Evolutionary conservation across 257 asterid species (phyloP).

Genomic region (Cynanchum wilfordii): DNA sequence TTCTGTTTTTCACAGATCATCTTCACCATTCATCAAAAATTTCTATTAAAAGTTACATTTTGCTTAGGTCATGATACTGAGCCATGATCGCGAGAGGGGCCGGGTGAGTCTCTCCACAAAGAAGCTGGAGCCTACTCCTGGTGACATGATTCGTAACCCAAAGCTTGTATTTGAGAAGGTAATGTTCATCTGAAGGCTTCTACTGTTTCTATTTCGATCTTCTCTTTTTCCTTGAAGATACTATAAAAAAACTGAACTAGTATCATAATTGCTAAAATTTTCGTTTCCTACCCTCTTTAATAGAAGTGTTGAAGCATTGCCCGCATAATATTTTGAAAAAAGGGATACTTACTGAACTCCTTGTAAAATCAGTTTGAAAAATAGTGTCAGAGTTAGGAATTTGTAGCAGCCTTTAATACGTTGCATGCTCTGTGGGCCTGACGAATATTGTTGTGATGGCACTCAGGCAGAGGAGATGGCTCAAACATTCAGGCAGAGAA

Average conservation of each 20-base stretch:
- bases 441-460: conserved; percentile 9
- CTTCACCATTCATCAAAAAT: conserved; percentile 3
- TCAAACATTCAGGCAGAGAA: conserved; percentile 97
- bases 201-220: neutral
- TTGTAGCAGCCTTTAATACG: too few relatives aligned
- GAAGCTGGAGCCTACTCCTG: conserved; percentile 98
- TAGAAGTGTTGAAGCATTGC: neutral
- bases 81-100: conserved; percentile 99
- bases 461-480: conserved; percentile 98
- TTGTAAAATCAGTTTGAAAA: neutral
- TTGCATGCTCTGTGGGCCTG: neutral
- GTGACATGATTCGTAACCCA: conserved; percentile 98
- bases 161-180: conserved; percentile 93
- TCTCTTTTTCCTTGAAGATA: neutral
- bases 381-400: neutral
- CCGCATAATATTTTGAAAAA: neutral
- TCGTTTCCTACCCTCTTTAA: neutral
- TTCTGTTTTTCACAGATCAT: conserved; percentile 11
- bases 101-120: conserved; percentile 93
- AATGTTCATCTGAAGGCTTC: conserved; percentile 10
- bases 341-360: neutral
- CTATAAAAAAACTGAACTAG: neutral
- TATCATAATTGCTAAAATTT: neutral
- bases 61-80: conserved; percentile 83
- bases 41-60: conserved; percentile 14